Conservation (phyloP, 2,329 filamentous ascomycete genomes). For the Aspergillus quadrilineatus region DNA sequence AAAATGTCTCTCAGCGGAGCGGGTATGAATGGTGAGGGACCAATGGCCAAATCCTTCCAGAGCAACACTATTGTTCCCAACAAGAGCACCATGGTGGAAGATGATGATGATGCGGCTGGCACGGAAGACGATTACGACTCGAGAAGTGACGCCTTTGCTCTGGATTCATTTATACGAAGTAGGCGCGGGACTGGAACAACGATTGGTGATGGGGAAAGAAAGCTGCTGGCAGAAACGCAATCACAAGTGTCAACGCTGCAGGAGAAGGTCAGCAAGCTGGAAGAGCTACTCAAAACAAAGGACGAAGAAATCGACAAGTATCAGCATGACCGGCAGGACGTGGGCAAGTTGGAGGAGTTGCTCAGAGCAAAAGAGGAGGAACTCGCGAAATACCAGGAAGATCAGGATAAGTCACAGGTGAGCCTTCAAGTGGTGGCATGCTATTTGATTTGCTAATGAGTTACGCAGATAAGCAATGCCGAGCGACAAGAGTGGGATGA, state of each 20-base stretch:
- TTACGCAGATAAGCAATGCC: conserved; percentile 47
- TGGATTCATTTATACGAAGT: conserved; percentile 52
- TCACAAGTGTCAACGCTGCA: conserved; percentile 72
- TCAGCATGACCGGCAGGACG: conserved; percentile 55
- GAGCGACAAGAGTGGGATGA: conserved; percentile 72
- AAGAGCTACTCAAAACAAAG: conserved; percentile 66
- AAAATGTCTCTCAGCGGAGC: conserved; percentile 43
- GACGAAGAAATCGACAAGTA: conserved; percentile 67
- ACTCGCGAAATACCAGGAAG: conserved; percentile 60
- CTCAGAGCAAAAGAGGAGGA: conserved; percentile 72
- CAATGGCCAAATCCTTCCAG: conserved; percentile 84
- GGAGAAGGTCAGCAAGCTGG: conserved; percentile 69
- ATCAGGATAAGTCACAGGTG: conserved; percentile 53
- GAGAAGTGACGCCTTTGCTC: conserved; percentile 63
- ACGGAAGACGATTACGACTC: conserved; percentile 57
- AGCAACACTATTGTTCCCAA: conserved; percentile 96
- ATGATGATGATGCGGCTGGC: conserved; percentile 71
- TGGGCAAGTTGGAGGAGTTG: conserved; percentile 68
- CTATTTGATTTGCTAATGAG: conserved; percentile 7
- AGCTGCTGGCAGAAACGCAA: conserved; percentile 76
- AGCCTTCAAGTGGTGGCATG: not conserved
- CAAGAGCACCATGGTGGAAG: conserved; percentile 96
- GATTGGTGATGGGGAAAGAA: conserved; percentile 62
- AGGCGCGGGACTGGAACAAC: conserved; percentile 52
- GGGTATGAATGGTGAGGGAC: conserved; percentile 65